Conservation (phyloP, 2,329 filamentous ascomycete genomes). For the Fusarium chuoi region DNA sequence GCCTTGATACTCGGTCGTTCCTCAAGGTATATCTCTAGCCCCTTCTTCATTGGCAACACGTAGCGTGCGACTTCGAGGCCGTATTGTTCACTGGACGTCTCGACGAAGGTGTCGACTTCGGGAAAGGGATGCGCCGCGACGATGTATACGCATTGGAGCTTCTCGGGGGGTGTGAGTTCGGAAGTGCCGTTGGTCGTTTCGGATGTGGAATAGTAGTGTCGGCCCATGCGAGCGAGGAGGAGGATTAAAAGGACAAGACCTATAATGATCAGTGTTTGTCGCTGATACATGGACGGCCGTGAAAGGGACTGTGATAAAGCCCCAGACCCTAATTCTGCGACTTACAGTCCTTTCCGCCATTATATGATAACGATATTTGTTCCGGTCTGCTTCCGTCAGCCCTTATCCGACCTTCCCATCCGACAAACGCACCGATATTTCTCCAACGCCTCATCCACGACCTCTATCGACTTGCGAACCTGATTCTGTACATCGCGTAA, state of each 20-base stretch:
- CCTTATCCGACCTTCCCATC: not conserved
- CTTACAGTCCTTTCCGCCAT: slow-evolving; percentile 90
- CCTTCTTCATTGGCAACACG: slow-evolving; percentile 80
- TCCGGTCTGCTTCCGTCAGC: slow-evolving; percentile 65
- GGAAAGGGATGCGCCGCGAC: slow-evolving; percentile 84
- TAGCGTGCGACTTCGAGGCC: slow-evolving; percentile 81
- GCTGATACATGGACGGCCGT: too few species aligned
- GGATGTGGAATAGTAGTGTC: slow-evolving; percentile 46
- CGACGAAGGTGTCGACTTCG: slow-evolving; percentile 88
- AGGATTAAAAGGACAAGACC: slow-evolving; percentile 88
- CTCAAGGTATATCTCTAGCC: slow-evolving; percentile 79
- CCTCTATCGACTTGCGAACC: slow-evolving; percentile 75
- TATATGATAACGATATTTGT: slow-evolving; percentile 91
- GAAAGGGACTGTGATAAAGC: accelerated
- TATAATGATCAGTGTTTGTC: not conserved
- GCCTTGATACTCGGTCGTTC: slow-evolving; percentile 73
- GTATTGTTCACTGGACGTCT: slow-evolving; percentile 72
- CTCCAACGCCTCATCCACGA: slow-evolving; percentile 79
- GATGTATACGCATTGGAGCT: slow-evolving; percentile 87
- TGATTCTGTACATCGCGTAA: slow-evolving; percentile 77
- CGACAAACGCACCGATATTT: slow-evolving; percentile 71
- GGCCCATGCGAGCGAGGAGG: slow-evolving; percentile 74
- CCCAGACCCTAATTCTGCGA: not conserved
- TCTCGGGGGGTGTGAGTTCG: slow-evolving; percentile 49
- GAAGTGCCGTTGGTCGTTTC: slow-evolving; percentile 31